A percentile compares a stretch with the other conserved stretches of the same genome.
Conservation (phyloP, 2,329 filamentous ascomycete species). For the Byssothecium circinans region DNA sequence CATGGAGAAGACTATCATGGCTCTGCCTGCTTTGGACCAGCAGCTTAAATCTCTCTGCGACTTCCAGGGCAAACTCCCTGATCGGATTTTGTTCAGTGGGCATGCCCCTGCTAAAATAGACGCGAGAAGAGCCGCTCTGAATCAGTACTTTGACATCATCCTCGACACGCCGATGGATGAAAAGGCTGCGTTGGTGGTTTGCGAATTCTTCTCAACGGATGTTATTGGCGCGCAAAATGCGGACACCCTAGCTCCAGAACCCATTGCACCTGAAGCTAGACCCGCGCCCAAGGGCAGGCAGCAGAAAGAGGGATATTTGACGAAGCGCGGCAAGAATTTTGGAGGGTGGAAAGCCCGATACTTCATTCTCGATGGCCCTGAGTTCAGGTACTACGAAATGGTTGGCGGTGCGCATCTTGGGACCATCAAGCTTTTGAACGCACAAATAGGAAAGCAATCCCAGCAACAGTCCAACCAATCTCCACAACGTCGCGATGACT, state of each 20-base stretch:
- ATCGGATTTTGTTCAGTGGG: constrained; percentile 82
- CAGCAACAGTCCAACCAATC: constrained; percentile 62
- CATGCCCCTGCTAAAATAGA: constrained; percentile 94
- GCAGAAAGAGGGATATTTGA: constrained; percentile 85
- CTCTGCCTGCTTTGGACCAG: constrained; percentile 79
- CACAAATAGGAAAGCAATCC: constrained; percentile 93
- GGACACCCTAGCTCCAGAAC: constrained; percentile 60
- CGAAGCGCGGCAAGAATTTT: constrained; percentile 97
- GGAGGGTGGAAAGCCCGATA: constrained; percentile 93
- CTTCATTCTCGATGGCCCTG: constrained; percentile 68
- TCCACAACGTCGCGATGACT: constrained; percentile 67
- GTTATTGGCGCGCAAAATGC: constrained; percentile 61
- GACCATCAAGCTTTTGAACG: constrained; percentile 86
- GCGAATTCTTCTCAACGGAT: constrained; percentile 77
- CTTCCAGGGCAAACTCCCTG: constrained; percentile 77
- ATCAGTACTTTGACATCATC: constrained; percentile 82
- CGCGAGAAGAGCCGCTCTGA: constrained; percentile 76
- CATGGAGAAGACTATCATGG: constrained; percentile 85
- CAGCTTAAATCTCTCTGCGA: constrained; percentile 72
- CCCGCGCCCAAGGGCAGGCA: constrained; percentile 58
- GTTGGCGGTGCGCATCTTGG: constrained; percentile 88
- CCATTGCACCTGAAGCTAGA: constrained; percentile 45
- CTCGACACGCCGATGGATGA: constrained; percentile 82
- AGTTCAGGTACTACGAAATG: constrained; percentile 87
- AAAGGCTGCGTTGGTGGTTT: constrained; percentile 75